phyloP scores from a whole-genome alignment of 108 stramenopile genomes.

The Stephanodiscus minutulus region DNA sequence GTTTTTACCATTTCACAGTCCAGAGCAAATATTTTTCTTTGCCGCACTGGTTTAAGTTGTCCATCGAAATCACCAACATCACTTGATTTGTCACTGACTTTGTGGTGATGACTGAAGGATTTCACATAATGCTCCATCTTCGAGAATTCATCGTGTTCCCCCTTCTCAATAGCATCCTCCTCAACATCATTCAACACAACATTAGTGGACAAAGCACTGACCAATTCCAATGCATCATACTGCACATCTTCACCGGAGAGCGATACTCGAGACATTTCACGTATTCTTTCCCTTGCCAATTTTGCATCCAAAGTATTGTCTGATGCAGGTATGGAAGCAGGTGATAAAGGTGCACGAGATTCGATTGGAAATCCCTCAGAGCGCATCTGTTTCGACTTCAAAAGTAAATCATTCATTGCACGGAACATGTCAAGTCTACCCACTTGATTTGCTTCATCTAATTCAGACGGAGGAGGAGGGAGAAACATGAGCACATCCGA shows the following conservation, averaged over 20 bases:
- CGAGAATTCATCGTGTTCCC: conserved; percentile 27
- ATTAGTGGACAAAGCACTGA: conserved; percentile 37
- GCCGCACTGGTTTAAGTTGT: not conserved
- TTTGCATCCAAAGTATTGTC: not conserved
- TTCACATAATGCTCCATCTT: conserved; percentile 28
- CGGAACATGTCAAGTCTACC: conserved; percentile 23
- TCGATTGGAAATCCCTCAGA: conserved; percentile 40
- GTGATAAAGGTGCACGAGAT: not conserved
- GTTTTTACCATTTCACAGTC: conserved; percentile 96
- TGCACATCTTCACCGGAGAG: not conserved
- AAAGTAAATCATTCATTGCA: conserved; percentile 22
- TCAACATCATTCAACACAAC: conserved; percentile 30
- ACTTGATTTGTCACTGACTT: not conserved
- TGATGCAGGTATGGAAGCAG: not conserved
- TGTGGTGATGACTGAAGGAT: conserved; percentile 25
- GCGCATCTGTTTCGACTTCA: conserved; percentile 36
- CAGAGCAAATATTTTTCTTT: conserved; percentile 70
- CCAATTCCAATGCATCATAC: conserved; percentile 29
- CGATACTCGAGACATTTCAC: not conserved
- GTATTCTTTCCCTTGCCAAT: conserved; percentile 18
- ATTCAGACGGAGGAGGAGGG: conserved; percentile 16
- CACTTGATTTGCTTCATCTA: not conserved
- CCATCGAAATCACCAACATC: conserved; percentile 1
- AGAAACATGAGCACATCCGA: conserved; percentile 48
- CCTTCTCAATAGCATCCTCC: conserved; percentile 1